Percentiles rank a stretch among this genome's conserved stretches.
Conservation (phyloP, 1,139 yeast species). For the Meyerozyma elateridarum region DNA sequence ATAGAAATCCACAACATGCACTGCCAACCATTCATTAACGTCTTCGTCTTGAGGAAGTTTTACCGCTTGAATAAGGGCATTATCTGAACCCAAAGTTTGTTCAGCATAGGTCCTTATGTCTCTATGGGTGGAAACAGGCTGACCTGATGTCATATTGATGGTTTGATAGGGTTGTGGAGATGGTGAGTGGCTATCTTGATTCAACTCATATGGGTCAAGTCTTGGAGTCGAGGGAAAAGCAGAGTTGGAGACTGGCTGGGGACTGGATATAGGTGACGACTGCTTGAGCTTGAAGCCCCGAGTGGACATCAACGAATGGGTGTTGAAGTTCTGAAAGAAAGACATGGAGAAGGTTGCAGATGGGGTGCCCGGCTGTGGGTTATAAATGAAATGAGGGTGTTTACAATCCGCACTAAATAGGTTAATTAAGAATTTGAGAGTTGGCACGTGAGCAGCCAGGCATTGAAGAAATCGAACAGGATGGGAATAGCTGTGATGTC, state of each 20-base stretch:
- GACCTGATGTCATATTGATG: constrained; percentile 21
- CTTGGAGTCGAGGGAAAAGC: constrained; percentile 29
- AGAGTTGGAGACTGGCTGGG: constrained; percentile 33
- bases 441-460: neutral
- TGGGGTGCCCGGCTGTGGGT: neutral
- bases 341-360: constrained; percentile 25
- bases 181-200: constrained; percentile 14
- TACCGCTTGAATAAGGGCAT: constrained; percentile 87
- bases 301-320: constrained; percentile 50
- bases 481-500: no score
- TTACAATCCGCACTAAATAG: constrained; percentile 1
- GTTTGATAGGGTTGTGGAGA: constrained; percentile 21
- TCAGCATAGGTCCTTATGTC: constrained; percentile 84
- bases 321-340: constrained; percentile 54
- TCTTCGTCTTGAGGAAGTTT: constrained; percentile 92
- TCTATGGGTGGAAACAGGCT: constrained; percentile 55
- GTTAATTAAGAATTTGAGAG: no score
- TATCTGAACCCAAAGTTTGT: constrained; percentile 90
- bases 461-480: neutral
- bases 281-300: constrained; percentile 49
- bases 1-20: constrained; percentile 85
- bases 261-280: constrained; percentile 38
- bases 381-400: no score
- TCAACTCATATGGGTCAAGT: constrained; percentile 7
- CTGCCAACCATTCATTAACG: constrained; percentile 92